These are phyloP conservation scores for Phytophthora kernoviae DNA, from an alignment of 352 stramenopile genomes.

Conservation along the genomic window DNA sequence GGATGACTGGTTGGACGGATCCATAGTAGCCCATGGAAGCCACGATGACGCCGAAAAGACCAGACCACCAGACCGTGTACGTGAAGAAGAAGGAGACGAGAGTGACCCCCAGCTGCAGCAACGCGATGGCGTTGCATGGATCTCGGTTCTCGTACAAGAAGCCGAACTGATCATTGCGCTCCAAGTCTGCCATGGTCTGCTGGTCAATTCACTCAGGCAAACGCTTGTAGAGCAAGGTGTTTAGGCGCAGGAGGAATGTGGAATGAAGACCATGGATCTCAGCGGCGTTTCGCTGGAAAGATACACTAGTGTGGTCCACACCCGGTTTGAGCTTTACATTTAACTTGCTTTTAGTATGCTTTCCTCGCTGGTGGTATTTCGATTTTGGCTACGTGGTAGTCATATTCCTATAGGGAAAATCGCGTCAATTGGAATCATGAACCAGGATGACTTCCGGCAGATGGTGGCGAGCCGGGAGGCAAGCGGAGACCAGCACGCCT, in stretches of 20 bases:
- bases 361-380: no score
- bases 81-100: conserved; percentile 80
- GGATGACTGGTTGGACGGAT: conserved; percentile 79
- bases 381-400: neutral
- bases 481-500: conserved; percentile 19
- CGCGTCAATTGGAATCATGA: conserved; percentile 42
- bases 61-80: conserved; percentile 82
- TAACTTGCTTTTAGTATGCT: no score
- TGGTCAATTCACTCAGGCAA: neutral
- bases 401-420: neutral
- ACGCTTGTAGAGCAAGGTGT: no score
- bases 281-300: conserved; percentile 4
- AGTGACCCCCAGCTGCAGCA: conserved; percentile 74
- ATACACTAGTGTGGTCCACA: no score
- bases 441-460: conserved; percentile 81
- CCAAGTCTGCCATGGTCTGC: conserved; percentile 66
- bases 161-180: conserved; percentile 71
- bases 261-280: conserved; percentile 1
- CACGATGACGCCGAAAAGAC: conserved; percentile 80
- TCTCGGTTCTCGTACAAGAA: conserved; percentile 88
- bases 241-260: neutral
- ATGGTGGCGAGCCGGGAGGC: conserved; percentile 44
- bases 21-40: conserved; percentile 84
- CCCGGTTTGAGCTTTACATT: neutral
- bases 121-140: conserved; percentile 80